Percentiles rank a stretch among this genome's conserved stretches.
Evolutionary conservation across 1,284 basidiomycete genomes (phyloP).

Genomic region (Cryptococcus floricola): DNA sequence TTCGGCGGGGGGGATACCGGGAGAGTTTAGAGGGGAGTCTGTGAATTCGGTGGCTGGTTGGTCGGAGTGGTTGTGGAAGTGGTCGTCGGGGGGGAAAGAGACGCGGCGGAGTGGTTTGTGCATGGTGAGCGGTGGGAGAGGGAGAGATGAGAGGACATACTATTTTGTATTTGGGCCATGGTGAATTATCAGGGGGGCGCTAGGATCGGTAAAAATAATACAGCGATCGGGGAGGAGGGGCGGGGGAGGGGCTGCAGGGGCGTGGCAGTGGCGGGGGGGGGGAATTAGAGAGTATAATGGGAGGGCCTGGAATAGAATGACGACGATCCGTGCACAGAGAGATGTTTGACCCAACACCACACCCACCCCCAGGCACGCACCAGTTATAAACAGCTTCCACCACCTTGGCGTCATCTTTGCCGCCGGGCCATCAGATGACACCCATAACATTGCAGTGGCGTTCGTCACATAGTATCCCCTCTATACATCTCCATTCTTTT

Average conservation of each 20-base stretch:
- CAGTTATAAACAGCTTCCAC: not conserved
- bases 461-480: not conserved
- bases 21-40: slow-evolving; percentile 8
- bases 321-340: no score
- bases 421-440: not conserved
- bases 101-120: slow-evolving; percentile 1
- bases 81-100: slow-evolving; percentile 8
- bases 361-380: not conserved
- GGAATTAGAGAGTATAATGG: no score
- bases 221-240: not conserved
- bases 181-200: no score
- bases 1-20: not conserved
- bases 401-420: not conserved
- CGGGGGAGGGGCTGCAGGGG: not conserved
- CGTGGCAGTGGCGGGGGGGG: no score
- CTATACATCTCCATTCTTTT: not conserved
- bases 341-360: no score
- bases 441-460: no score
- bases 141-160: not conserved
- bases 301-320: no score
- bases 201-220: no score
- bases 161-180: no score
- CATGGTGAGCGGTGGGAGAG: not conserved
- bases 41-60: not conserved
- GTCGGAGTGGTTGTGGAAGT: no score